Percentiles rank a stretch among this genome's conserved stretches.
phyloP scores from a whole-genome alignment of 441 rosid species.

The Erodium trifolium region DNA sequence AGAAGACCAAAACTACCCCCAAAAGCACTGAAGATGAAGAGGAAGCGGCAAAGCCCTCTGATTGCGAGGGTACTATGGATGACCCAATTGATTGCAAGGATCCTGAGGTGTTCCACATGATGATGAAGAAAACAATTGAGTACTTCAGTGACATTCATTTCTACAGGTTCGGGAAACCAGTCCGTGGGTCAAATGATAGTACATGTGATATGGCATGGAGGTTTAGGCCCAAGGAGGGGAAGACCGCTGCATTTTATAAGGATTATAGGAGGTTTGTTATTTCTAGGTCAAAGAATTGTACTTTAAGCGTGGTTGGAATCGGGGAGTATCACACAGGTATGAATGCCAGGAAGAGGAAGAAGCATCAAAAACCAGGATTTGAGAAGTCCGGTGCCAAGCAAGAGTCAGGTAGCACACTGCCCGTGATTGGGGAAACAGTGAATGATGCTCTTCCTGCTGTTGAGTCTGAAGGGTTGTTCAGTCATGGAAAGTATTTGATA shows the following conservation, averaged over 20 bases:
- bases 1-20: constrained; percentile 10
- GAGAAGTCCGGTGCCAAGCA: constrained; percentile 21
- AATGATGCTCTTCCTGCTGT: constrained; percentile 70
- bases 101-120: no score
- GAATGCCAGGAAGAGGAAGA: constrained; percentile 51
- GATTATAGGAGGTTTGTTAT: constrained; percentile 85
- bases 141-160: constrained; percentile 61
- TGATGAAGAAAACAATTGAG: constrained; percentile 1
- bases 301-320: constrained; percentile 45
- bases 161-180: constrained; percentile 65
- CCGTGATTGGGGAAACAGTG: constrained; percentile 54
- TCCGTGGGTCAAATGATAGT: constrained; percentile 53
- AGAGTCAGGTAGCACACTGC: constrained; percentile 22
- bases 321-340: constrained; percentile 80
- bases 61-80: no score
- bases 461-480: constrained; percentile 56
- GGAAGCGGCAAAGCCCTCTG: background rate
- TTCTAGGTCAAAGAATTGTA: constrained; percentile 55
- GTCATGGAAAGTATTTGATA: constrained; percentile 76
- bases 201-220: constrained; percentile 90
- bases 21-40: background rate
- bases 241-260: constrained; percentile 83
- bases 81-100: no score
- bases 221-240: constrained; percentile 84
- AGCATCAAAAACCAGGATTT: constrained; percentile 25